phyloP scores from a whole-genome alignment of 1,284 basidiomycete genomes.

The Spongispora temasekensis region DNA sequence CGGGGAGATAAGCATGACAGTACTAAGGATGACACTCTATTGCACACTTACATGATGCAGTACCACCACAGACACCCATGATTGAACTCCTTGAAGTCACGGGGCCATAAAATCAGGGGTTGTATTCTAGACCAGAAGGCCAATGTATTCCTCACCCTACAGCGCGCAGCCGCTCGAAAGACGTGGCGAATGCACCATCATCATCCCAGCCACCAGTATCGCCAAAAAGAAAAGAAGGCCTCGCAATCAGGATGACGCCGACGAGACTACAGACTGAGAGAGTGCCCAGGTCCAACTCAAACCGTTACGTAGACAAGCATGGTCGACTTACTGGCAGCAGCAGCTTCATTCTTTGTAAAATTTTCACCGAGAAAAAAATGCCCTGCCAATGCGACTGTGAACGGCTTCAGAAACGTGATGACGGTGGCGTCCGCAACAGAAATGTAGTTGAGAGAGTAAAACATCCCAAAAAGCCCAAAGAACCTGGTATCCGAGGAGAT shows the following conservation, averaged over 20 bases:
- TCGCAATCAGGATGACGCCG: slow-evolving; percentile 66
- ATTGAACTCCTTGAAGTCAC: slow-evolving; percentile 46
- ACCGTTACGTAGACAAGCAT: background rate
- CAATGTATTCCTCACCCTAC: slow-evolving; percentile 44
- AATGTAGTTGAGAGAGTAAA: slow-evolving; percentile 69
- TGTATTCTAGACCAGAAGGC: slow-evolving; percentile 44
- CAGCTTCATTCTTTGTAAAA: slow-evolving; percentile 57
- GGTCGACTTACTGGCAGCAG: slow-evolving; percentile 59
- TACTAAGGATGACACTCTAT: no score
- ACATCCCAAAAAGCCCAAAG: slow-evolving; percentile 63
- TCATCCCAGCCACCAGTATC: slow-evolving; percentile 14
- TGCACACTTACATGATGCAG: slow-evolving; percentile 46
- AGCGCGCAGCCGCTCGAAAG: slow-evolving; percentile 50
- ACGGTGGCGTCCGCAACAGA: slow-evolving; percentile 77
- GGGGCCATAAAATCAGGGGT: background rate
- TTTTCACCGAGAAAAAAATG: slow-evolving; percentile 68
- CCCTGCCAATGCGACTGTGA: slow-evolving; percentile 68
- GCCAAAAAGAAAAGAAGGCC: slow-evolving; percentile 51
- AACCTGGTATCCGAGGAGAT: slow-evolving; percentile 45
- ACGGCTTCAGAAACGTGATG: slow-evolving; percentile 74
- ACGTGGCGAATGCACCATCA: slow-evolving; percentile 30
- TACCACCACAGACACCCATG: slow-evolving; percentile 60
- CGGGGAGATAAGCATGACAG: slow-evolving; percentile 8
- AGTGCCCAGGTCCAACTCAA: slow-evolving; percentile 17
- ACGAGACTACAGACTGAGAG: slow-evolving; percentile 50